Evolutionary conservation across 306 rosid genomes (phyloP).

Genomic region (Quercus mongolica): DNA sequence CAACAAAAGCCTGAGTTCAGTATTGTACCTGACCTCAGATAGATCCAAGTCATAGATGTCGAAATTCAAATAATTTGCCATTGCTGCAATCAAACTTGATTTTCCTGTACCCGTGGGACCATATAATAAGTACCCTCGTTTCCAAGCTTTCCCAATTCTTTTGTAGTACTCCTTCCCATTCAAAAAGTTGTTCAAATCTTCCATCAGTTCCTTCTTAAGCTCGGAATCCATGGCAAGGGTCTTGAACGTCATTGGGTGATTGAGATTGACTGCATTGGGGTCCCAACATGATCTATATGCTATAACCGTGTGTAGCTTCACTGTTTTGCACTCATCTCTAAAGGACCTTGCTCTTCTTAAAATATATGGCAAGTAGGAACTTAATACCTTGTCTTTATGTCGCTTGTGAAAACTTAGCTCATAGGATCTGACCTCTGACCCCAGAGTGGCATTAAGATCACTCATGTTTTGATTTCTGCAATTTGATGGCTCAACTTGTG

Average conservation of each 20-base stretch:
- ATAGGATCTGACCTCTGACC: background rate
- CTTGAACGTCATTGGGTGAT: constrained; percentile 25
- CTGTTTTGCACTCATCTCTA: constrained; percentile 9
- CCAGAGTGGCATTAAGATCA: background rate
- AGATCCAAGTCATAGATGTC: constrained; percentile 42
- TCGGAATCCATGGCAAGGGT: constrained; percentile 25
- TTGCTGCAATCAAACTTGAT: constrained; percentile 41
- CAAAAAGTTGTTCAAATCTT: constrained; percentile 30
- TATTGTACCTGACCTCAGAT: background rate
- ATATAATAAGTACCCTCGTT: constrained; percentile 34
- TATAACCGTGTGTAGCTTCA: constrained; percentile 17
- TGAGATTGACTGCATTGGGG: constrained; percentile 7
- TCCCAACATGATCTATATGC: background rate
- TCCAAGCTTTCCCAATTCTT: constrained; percentile 38
- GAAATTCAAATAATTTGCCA: constrained; percentile 38
- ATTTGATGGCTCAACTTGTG: background rate
- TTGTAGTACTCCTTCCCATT: constrained; percentile 19
- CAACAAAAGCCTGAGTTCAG: constrained; percentile 16
- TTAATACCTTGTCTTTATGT: constrained; percentile 14
- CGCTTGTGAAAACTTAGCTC: constrained; percentile 20
- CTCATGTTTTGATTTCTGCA: background rate
- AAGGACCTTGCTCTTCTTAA: constrained; percentile 24
- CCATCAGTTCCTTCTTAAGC: constrained; percentile 28
- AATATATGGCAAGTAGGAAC: constrained; percentile 24
- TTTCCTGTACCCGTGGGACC: constrained; percentile 46